phyloP scores from a whole-genome alignment of 768 basidiomycete genomes.

The Mycena maculata region DNA sequence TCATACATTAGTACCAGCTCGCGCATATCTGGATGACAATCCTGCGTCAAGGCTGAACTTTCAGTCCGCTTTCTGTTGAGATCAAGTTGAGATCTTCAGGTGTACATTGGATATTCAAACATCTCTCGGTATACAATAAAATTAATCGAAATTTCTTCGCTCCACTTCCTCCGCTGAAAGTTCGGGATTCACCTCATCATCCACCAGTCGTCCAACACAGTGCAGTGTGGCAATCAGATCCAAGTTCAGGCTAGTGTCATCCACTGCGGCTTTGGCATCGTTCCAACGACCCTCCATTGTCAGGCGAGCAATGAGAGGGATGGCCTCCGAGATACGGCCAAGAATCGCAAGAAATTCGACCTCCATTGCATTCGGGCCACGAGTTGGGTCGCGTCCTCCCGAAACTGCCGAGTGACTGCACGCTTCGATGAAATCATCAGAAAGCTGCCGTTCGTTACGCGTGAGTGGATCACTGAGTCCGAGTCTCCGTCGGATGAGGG shows the following conservation, averaged over 20 bases:
- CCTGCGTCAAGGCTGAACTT: too few species aligned
- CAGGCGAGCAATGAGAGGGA: not conserved
- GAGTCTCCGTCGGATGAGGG: not conserved
- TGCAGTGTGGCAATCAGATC: not conserved
- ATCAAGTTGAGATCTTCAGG: not conserved
- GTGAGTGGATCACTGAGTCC: not conserved
- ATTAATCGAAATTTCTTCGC: not conserved
- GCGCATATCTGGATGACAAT: too few species aligned
- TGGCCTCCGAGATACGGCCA: not conserved
- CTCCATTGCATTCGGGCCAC: not conserved
- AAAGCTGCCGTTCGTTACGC: not conserved
- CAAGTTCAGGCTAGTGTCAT: not conserved
- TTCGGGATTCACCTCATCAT: not conserved
- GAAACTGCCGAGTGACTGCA: not conserved
- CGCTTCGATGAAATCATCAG: not conserved
- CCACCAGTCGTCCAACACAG: not conserved
- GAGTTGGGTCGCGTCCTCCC: not conserved
- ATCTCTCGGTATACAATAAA: not conserved
- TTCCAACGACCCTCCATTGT: conserved; percentile 9
- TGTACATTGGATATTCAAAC: not conserved
- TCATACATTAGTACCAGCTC: not conserved
- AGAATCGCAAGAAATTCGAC: not conserved
- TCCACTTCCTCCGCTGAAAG: not conserved
- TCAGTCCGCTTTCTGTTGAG: not conserved
- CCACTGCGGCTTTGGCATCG: not conserved